Percentiles rank a stretch among this genome's conserved stretches.
Conservation (phyloP, 805 yeast genomes). For the Pichia gijzeniarum region DNA sequence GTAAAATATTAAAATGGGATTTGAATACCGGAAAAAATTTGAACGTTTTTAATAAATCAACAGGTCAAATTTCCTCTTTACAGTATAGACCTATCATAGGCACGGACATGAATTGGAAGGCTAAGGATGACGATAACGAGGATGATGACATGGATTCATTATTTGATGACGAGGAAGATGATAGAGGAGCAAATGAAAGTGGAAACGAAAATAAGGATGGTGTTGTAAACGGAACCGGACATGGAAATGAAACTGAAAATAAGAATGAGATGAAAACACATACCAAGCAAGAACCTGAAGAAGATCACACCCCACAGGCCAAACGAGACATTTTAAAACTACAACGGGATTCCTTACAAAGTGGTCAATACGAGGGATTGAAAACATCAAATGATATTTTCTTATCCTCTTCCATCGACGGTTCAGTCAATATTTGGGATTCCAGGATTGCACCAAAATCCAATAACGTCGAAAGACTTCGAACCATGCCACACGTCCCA, state of each 20-base stretch:
- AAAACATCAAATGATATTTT: conserved; percentile 44
- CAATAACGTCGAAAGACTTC: conserved; percentile 21
- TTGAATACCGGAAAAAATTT: conserved; percentile 58
- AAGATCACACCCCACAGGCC: background rate
- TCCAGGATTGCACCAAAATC: conserved; percentile 35
- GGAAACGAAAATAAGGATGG: background rate
- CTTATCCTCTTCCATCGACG: conserved; percentile 78
- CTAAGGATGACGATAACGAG: conserved; percentile 9
- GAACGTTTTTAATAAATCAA: conserved; percentile 45
- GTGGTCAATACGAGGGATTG: conserved; percentile 22
- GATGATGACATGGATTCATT: conserved; percentile 33
- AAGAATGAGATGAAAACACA: too few relatives aligned
- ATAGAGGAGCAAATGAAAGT: conserved; percentile 17
- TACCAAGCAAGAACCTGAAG: background rate
- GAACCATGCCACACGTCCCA: conserved; percentile 61
- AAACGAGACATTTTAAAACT: conserved; percentile 21
- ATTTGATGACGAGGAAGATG: conserved; percentile 40
- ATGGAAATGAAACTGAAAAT: too few relatives aligned
- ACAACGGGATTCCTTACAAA: conserved; percentile 40
- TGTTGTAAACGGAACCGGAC: too few relatives aligned
- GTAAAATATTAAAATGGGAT: conserved; percentile 76
- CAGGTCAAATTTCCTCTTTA: conserved; percentile 76
- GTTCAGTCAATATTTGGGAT: conserved; percentile 80
- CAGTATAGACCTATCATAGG: conserved; percentile 62
- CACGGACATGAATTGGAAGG: conserved; percentile 29